Base-by-base conservation (phyloP, 2,329 filamentous ascomycete species). In the Colletotrichum abscissum region DNA sequence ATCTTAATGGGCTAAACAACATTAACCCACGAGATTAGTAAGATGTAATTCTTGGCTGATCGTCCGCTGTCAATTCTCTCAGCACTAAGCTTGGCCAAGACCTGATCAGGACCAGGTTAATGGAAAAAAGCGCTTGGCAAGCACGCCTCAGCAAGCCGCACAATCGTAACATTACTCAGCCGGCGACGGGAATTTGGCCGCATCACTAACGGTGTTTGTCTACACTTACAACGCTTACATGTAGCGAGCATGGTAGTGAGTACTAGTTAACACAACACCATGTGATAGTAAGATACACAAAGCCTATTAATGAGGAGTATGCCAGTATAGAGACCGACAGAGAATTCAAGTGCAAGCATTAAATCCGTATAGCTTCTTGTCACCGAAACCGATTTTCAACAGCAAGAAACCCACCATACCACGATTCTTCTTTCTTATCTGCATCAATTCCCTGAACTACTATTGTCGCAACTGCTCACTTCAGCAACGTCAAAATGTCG, bases 401-500 rank as follows among this genome's bases (percentile, higher is more conserved):
- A 12, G 11, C 11, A 35, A 9, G 33, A 12, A 35, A 35, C 33
- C 33, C 12, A 35, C 4, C 1, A 12, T 35, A 12, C 12, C 11
- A 35, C 33, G 33, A 35, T 35, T 12, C 4, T 5, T 35, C 33
- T 35, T 7, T 42, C 38, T 19, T 19, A 14, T 19, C 16, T 19
- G 3, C 16, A 14, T 38, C 24, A 46, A 1, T 8, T 30, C 9
- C 7, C 9, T 33, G 8, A 33, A 33, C 1, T n/a, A 1, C 46
- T 54, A 8, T 42, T 19, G 16, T 3, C 38, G 38, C 16, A 16
- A 42, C 38, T 42, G 14, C 38, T 42, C 7, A 42, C 19, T 28
- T 6, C 28, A 38, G 3, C 5, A 60, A n/a, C 63, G 4, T 4
- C 12, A 16, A 9, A 6, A 84, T 85, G 80, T 81, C 82, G 9